Evolutionary conservation across 2,329 filamentous ascomycete species (phyloP), one percentile per base, ranked within the genome.

Genomic region (Cercospora sesami): DNA sequence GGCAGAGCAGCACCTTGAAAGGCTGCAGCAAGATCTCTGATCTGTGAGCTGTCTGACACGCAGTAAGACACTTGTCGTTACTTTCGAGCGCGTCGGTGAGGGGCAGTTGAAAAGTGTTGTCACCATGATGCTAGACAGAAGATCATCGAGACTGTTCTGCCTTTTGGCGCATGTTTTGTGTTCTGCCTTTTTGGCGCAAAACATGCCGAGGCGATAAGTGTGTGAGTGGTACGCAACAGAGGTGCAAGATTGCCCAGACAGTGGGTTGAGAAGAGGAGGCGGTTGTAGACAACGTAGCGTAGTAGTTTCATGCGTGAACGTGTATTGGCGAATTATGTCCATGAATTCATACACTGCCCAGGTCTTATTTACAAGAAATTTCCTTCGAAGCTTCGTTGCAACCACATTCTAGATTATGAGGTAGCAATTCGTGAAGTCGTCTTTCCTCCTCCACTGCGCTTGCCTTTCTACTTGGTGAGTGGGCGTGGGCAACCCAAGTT

Each of bases 401-500:
- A 5, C 42, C 42, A 21, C n/a, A 48, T n/a, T 45, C 39, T 45
- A 39, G 36, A n/a, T 39, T 39, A 36, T 36, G 33, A 5, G 31
- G 31, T 33, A 14, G 31, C n/a, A n/a, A 30, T 30, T 7, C 4
- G 6, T 30, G 6, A 30, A 4, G 6, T 30, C 28, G 28, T 30
- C 4, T 4, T 42, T 42, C 7, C 36, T 39, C 42, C 42, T 48
- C 4, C 4, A 9, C 3, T 57, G 2, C 3, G 5, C 2, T 30
- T 9, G 23, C 26, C 0, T 3, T 5, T 16, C 48, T 64, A 57
- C 61, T 64, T 57, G 1, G 61, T 64, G 33, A 68, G 62, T 31
- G 76, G 71, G 30, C 75, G 69, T 30, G 79, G 78, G 63, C 80
- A 81, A 10, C 80, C 79, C 61, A 80, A 70, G 65, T 80, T 79